Conservation (phyloP, 257 asterid genomes). For the Lantana camara region DNA sequence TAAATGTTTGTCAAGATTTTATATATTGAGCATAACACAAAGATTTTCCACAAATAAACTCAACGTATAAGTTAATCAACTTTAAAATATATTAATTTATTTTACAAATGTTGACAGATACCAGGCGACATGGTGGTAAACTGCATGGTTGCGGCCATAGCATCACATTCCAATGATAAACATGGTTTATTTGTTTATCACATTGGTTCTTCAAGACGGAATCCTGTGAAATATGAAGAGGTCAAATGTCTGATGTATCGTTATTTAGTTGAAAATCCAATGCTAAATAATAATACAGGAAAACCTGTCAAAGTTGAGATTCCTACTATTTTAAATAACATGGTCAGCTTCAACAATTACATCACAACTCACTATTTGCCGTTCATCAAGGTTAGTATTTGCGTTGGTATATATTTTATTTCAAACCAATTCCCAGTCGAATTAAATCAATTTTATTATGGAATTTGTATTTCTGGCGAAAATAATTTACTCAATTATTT, state of each 20-base stretch:
- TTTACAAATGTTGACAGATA: conserved; percentile 33
- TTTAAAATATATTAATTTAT: neutral
- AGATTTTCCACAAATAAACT: too few species aligned
- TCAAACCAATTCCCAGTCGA: too few species aligned
- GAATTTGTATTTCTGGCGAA: too few species aligned
- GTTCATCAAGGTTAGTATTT: conserved; percentile 38
- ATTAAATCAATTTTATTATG: too few species aligned
- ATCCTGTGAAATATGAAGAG: conserved; percentile 40
- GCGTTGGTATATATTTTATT: too few species aligned
- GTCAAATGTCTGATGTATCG: conserved; percentile 20
- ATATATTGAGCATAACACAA: too few species aligned
- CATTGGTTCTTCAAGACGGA: conserved; percentile 49
- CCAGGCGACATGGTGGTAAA: conserved; percentile 78
- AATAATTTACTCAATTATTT: too few species aligned
- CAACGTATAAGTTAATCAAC: too few species aligned
- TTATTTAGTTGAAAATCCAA: conserved; percentile 45
- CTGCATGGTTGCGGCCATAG: conserved; percentile 47
- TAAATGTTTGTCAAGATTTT: too few species aligned
- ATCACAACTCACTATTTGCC: conserved; percentile 50
- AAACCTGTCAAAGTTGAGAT: conserved; percentile 30
- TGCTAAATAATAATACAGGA: conserved; percentile 38
- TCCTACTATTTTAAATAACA: conserved; percentile 31
- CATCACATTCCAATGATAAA: conserved; percentile 6
- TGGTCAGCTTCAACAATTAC: conserved; percentile 52
- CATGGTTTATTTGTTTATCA: conserved; percentile 41